These are phyloP conservation scores for Backusella macrospora DNA, from an alignment of 192 early-diverging fungal species.

Conservation along the genomic window DNA sequence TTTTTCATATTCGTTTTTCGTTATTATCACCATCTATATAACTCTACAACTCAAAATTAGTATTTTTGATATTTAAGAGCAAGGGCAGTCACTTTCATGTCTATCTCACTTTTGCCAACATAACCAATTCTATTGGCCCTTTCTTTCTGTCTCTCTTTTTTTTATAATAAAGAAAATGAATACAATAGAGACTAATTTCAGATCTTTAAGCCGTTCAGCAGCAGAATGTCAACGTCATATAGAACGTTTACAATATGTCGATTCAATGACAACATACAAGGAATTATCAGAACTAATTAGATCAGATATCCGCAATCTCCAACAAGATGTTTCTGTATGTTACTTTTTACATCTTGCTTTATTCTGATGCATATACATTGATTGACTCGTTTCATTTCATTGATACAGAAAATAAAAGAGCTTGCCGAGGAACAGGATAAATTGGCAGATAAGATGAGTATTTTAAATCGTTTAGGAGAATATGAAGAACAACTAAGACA, in stretches of 20 bases:
- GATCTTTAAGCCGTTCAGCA: conserved; percentile 21
- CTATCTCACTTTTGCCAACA: too few species aligned
- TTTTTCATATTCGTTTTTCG: too few species aligned
- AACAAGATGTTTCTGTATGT: conserved; percentile 28
- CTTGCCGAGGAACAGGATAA: conserved; percentile 60
- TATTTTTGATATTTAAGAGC: too few species aligned
- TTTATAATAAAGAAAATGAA: neutral
- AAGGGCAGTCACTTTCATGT: too few species aligned
- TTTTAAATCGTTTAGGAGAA: conserved; percentile 46
- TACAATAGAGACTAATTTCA: conserved; percentile 22
- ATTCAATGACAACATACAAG: conserved; percentile 23
- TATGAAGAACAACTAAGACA: conserved; percentile 55
- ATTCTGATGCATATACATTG: neutral
- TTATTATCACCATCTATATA: too few species aligned
- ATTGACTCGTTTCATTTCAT: neutral
- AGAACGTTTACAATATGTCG: conserved; percentile 5
- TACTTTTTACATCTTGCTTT: neutral
- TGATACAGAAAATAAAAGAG: conserved; percentile 43
- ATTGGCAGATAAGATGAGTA: conserved; percentile 39
- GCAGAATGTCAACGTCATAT: conserved; percentile 34
- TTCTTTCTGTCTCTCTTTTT: conserved; percentile 20
- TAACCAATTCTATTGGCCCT: too few species aligned
- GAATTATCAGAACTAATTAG: conserved; percentile 17
- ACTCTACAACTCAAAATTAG: too few species aligned
- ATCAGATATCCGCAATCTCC: conserved; percentile 18